phyloP scores from a whole-genome alignment of 331 rosid genomes.

The Dryas integrifolia region DNA sequence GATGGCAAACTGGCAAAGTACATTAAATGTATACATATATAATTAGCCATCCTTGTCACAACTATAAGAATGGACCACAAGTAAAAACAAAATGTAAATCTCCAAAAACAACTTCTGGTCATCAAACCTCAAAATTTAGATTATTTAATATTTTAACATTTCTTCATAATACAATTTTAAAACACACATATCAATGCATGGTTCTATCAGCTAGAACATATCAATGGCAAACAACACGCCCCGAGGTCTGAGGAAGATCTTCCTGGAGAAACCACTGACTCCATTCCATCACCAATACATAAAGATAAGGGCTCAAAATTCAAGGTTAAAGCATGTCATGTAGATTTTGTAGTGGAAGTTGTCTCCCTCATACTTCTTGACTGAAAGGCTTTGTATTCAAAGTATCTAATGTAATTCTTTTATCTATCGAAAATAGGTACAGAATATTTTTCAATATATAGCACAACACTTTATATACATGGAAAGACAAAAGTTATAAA shows the following conservation, averaged over 20 bases:
- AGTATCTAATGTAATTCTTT: neutral
- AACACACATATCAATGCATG: too few species aligned
- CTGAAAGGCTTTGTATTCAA: neutral
- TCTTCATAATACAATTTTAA: neutral
- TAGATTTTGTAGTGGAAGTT: neutral
- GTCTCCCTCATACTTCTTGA: neutral
- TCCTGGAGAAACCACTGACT: too few species aligned
- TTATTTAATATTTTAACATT: too few species aligned
- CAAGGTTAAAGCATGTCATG: neutral
- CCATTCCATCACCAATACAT: too few species aligned
- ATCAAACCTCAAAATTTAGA: neutral
- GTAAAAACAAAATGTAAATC: neutral
- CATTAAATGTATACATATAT: neutral
- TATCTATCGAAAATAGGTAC: neutral
- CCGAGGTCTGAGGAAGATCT: too few species aligned
- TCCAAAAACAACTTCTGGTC: neutral
- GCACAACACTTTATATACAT: neutral
- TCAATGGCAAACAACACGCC: too few species aligned
- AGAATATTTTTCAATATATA: neutral
- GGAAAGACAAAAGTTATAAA: neutral
- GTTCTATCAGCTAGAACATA: too few species aligned
- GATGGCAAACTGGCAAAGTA: constrained; percentile 1
- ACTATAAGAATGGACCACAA: neutral
- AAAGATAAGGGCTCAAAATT: too few species aligned
- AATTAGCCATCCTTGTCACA: neutral